Conservation (phyloP, 805 yeast species). For the Monosporozyma servazzii region DNA sequence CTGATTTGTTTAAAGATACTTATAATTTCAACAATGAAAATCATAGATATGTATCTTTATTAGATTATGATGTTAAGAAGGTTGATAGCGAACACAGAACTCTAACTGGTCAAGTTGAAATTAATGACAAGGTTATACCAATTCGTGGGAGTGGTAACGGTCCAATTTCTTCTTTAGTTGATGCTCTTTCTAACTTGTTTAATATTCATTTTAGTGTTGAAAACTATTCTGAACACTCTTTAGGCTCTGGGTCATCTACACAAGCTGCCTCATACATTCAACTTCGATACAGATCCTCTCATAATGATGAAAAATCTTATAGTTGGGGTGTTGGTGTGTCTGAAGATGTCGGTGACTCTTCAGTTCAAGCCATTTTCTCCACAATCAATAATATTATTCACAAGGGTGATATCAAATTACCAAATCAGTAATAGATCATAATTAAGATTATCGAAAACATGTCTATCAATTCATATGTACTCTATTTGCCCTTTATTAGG, state of each 20-base stretch:
- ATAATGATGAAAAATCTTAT: constrained; percentile 21
- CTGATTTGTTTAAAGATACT: constrained; percentile 52
- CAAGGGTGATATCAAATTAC: constrained; percentile 10
- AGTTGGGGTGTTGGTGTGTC: constrained; percentile 87
- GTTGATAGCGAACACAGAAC: constrained; percentile 20
- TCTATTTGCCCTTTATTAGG: not conserved
- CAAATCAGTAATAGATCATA: not conserved
- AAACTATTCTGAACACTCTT: constrained; percentile 70
- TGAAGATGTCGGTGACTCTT: constrained; percentile 74
- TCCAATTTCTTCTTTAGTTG: constrained; percentile 66
- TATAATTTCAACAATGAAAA: constrained; percentile 40
- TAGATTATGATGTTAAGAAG: constrained; percentile 40
- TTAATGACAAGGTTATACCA: constrained; percentile 33
- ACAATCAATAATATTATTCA: constrained; percentile 41
- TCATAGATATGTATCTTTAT: constrained; percentile 29
- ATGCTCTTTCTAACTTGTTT: constrained; percentile 46
- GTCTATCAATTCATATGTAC: not conserved
- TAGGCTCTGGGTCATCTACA: constrained; percentile 62
- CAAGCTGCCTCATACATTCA: constrained; percentile 67
- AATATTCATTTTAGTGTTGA: constrained; percentile 49
- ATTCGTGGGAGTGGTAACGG: constrained; percentile 69
- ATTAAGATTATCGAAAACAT: not conserved
- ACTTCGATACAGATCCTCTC: constrained; percentile 11
- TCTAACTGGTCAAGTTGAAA: constrained; percentile 39
- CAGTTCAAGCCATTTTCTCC: constrained; percentile 58